These are phyloP conservation scores for Rhodotorula sp. DNA, from an alignment of 1,284 basidiomycete genomes.

Conservation along the genomic window DNA sequence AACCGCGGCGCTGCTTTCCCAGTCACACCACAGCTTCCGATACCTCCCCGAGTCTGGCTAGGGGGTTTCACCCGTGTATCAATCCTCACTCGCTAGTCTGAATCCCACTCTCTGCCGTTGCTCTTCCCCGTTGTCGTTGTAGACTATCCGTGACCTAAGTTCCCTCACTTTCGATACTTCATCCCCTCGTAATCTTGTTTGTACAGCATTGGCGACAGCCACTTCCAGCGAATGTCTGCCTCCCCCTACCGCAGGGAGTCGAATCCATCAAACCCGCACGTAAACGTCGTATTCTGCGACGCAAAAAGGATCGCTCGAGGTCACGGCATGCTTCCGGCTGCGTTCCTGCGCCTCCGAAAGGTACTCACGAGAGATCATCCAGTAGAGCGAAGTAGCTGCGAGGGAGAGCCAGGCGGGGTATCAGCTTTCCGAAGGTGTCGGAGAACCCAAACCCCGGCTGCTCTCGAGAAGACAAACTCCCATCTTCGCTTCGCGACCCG, in stretches of 20 bases:
- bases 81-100: not conserved
- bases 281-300: slow-evolving; percentile 36
- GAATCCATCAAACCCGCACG: slow-evolving; percentile 13
- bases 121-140: slow-evolving; percentile 1
- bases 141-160: not conserved
- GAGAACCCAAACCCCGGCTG: not conserved
- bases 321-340: not conserved
- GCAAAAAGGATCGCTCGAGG: not conserved
- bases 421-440: too few relatives aligned
- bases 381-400: slow-evolving; percentile 66
- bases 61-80: not conserved
- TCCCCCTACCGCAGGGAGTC: not conserved
- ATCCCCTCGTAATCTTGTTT: too few relatives aligned
- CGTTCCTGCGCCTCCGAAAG: not conserved
- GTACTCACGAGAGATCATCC: slow-evolving; percentile 59
- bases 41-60: not conserved
- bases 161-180: not conserved
- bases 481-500: too few relatives aligned
- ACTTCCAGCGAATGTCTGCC: not conserved
- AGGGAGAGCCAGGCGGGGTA: not conserved
- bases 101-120: not conserved
- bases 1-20: too few relatives aligned
- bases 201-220: not conserved
- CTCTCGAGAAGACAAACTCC: too few relatives aligned
- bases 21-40: too few relatives aligned